Evolutionary conservation across 495 filamentous ascomycete genomes (phyloP).

Genomic region (Thermochaetoides thermophila): DNA sequence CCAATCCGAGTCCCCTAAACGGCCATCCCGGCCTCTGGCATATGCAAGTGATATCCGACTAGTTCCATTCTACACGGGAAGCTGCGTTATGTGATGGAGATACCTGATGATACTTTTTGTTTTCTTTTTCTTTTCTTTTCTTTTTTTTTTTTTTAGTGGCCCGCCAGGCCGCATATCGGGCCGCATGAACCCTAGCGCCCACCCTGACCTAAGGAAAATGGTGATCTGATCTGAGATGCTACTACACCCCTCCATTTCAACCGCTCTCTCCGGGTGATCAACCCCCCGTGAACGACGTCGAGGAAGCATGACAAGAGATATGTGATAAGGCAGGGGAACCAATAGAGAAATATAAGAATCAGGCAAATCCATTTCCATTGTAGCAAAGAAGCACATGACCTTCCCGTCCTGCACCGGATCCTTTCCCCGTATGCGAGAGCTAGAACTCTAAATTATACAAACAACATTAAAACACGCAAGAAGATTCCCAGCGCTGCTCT

Average conservation of each 20-base stretch:
- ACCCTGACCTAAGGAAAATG: too few relatives aligned
- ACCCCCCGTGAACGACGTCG: neutral
- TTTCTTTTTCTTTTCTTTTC: too few relatives aligned
- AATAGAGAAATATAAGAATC: too few relatives aligned
- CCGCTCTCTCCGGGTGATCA: neutral
- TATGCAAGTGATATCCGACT: slow-evolving; percentile 11
- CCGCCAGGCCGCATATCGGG: slow-evolving; percentile 14
- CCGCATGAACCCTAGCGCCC: slow-evolving; percentile 15
- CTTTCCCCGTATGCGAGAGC: slow-evolving; percentile 8
- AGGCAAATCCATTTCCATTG: too few relatives aligned
- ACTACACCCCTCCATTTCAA: neutral
- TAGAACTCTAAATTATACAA: too few relatives aligned
- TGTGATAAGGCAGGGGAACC: too few relatives aligned
- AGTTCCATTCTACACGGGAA: slow-evolving; percentile 1
- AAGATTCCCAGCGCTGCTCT: too few relatives aligned
- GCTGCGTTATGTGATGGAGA: neutral
- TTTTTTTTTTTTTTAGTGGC: too few relatives aligned
- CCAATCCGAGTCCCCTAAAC: slow-evolving; percentile 5
- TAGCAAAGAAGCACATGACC: slow-evolving; percentile 13
- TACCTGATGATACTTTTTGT: slow-evolving; percentile 1
- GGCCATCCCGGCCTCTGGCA: neutral
- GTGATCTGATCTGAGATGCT: too few relatives aligned
- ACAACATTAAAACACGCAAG: too few relatives aligned
- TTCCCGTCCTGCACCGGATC: slow-evolving; percentile 9
- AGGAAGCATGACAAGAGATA: too few relatives aligned